phyloP scores from a whole-genome alignment of 768 basidiomycete species.

The Phylloporus sp. region DNA sequence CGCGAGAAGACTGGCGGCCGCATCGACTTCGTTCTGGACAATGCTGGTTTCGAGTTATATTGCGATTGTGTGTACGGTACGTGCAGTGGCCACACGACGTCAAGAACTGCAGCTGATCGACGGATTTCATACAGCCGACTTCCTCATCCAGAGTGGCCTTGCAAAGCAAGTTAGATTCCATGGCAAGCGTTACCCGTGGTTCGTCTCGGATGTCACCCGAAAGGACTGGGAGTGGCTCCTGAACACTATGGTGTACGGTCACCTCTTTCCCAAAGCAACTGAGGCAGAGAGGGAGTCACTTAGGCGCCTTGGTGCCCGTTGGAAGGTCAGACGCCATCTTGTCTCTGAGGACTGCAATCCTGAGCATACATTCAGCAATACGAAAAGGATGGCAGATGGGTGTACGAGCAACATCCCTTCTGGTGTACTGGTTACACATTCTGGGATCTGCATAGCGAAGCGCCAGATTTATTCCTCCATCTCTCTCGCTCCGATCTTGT shows the following conservation, averaged over 20 bases:
- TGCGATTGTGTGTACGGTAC: constrained; percentile 82
- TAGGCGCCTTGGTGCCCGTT: constrained; percentile 71
- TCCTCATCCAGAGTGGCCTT: constrained; percentile 84
- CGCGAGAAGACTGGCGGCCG: constrained; percentile 67
- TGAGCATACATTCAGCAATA: constrained; percentile 56
- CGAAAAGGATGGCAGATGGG: constrained; percentile 88
- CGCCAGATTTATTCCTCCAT: constrained; percentile 88
- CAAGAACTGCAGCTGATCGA: not conserved
- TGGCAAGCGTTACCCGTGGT: constrained; percentile 94
- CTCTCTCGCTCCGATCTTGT: constrained; percentile 88
- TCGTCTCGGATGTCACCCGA: constrained; percentile 88
- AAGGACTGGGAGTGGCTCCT: constrained; percentile 93
- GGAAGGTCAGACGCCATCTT: constrained; percentile 59
- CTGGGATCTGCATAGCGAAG: constrained; percentile 81
- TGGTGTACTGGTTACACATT: constrained; percentile 97
- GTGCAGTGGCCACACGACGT: constrained; percentile 13
- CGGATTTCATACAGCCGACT: constrained; percentile 67
- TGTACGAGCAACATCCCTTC: constrained; percentile 91
- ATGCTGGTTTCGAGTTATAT: constrained; percentile 81
- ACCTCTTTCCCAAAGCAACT: constrained; percentile 80
- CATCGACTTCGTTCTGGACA: constrained; percentile 80
- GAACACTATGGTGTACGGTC: constrained; percentile 85
- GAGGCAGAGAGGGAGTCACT: constrained; percentile 81
- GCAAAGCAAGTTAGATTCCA: constrained; percentile 87
- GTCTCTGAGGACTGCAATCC: not conserved